A percentile compares a stretch with the other conserved stretches of the same genome.
phyloP scores from a whole-genome alignment of 345 rosid species.

The Xanthoceras sorbifolium region DNA sequence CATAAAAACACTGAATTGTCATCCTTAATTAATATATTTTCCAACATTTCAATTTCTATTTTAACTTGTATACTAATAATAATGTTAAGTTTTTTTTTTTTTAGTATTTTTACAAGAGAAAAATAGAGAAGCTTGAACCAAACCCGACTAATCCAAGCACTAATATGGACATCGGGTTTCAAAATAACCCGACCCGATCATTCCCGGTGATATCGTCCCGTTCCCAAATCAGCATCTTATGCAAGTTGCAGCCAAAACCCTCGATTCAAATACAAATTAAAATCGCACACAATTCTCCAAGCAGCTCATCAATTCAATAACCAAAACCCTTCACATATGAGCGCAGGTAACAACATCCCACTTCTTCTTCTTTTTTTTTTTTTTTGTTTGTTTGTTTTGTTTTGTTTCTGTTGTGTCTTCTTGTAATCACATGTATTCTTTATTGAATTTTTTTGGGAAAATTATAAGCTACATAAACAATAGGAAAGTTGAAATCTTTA shows the following conservation, averaged over 20 bases:
- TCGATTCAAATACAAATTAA: too few species aligned
- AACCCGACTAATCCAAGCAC: background rate
- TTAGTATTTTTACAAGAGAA: background rate
- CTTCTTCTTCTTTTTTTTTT: background rate
- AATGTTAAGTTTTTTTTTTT: too few species aligned
- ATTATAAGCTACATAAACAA: background rate
- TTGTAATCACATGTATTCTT: background rate
- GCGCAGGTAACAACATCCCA: slow-evolving; percentile 11
- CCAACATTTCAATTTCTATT: too few species aligned
- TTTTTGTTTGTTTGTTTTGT: too few species aligned
- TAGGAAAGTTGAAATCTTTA: background rate
- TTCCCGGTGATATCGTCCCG: too few species aligned
- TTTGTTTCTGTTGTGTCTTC: too few species aligned
- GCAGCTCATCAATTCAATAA: background rate
- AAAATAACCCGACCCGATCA: background rate
- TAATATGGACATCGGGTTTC: background rate
- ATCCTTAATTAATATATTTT: too few species aligned
- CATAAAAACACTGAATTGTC: too few species aligned
- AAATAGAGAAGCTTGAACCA: background rate
- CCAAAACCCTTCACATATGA: slow-evolving; percentile 11
- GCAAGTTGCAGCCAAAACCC: too few species aligned
- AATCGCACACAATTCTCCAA: background rate
- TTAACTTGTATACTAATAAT: too few species aligned
- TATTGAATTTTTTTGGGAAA: background rate
- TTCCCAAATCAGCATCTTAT: too few species aligned